phyloP scores from a whole-genome alignment of 2,329 filamentous ascomycete genomes.

The Scedosporium minutisporum region DNA sequence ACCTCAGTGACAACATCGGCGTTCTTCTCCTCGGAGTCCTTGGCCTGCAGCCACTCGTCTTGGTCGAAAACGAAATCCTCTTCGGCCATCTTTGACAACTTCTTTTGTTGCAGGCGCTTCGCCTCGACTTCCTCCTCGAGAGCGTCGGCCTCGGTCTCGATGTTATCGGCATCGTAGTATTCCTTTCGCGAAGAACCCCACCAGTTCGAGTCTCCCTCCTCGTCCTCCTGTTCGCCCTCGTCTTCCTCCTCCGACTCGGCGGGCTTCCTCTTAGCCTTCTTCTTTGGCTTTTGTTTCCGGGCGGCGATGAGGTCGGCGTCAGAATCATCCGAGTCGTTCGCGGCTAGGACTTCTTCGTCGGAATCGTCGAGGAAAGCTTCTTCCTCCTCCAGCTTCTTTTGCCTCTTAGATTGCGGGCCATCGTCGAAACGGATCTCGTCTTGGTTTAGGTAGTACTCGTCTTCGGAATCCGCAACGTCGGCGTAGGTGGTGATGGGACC shows the following conservation, averaged over 20 bases:
- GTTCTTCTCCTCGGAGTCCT: constrained; percentile 38
- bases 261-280: constrained; percentile 16
- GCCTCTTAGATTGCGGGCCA: constrained; percentile 66
- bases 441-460: constrained; percentile 80
- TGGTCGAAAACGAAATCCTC: constrained; percentile 92
- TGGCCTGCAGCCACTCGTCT: constrained; percentile 65
- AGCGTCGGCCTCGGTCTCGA: constrained; percentile 58
- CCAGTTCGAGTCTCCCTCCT: constrained; percentile 53
- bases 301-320: constrained; percentile 22
- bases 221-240: constrained; percentile 41
- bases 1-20: constrained; percentile 65
- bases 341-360: constrained; percentile 49
- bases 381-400: constrained; percentile 61
- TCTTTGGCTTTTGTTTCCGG: constrained; percentile 12
- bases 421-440: constrained; percentile 85
- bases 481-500: constrained; percentile 55
- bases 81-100: constrained; percentile 77
- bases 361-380: constrained; percentile 49
- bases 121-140: constrained; percentile 90
- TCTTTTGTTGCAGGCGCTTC: constrained; percentile 80
- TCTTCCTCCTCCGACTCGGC: constrained; percentile 55
- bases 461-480: constrained; percentile 87
- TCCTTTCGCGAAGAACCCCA: constrained; percentile 86
- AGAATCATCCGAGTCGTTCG: constrained; percentile 23
- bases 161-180: constrained; percentile 81